Evolutionary conservation across 208 protist genomes (phyloP).

Genomic region (Leishmania tarentolae): DNA sequence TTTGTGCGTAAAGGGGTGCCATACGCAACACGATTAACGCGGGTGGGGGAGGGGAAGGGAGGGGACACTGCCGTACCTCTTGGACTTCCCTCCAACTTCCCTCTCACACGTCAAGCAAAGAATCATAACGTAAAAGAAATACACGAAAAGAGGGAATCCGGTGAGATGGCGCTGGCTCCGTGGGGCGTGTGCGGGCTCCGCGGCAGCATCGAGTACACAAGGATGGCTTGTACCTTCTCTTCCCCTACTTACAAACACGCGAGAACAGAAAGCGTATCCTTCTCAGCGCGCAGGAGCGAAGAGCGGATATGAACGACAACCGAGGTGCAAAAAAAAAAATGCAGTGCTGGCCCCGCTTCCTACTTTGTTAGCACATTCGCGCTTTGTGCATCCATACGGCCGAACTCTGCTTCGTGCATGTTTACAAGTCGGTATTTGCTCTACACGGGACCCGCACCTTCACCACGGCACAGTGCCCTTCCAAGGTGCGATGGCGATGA

Average conservation of each 20-base stretch:
- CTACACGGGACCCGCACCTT: not conserved
- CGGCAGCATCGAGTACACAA: not conserved
- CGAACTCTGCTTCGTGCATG: not conserved
- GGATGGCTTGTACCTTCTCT: not conserved
- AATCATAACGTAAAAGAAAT: not conserved
- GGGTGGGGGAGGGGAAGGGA: not conserved
- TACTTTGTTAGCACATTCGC: not conserved
- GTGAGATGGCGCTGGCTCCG: not conserved
- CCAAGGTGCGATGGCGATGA: not conserved
- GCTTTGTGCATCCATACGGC: no score
- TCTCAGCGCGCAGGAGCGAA: not conserved
- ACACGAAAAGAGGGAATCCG: not conserved
- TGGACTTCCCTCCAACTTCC: not conserved
- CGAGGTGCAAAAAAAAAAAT: no score
- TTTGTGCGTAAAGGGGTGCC: not conserved
- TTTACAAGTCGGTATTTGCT: not conserved
- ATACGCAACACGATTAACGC: slow-evolving; percentile 10
- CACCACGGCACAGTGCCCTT: not conserved
- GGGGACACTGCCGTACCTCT: not conserved
- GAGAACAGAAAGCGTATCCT: not conserved
- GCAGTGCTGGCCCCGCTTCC: not conserved
- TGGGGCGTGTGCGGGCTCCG: not conserved
- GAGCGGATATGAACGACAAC: not conserved
- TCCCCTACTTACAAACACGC: not conserved
- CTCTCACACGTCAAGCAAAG: not conserved